These are phyloP conservation scores for Filosporella fistucella DNA, from an alignment of 495 filamentous ascomycete species.

Conservation along the genomic window DNA sequence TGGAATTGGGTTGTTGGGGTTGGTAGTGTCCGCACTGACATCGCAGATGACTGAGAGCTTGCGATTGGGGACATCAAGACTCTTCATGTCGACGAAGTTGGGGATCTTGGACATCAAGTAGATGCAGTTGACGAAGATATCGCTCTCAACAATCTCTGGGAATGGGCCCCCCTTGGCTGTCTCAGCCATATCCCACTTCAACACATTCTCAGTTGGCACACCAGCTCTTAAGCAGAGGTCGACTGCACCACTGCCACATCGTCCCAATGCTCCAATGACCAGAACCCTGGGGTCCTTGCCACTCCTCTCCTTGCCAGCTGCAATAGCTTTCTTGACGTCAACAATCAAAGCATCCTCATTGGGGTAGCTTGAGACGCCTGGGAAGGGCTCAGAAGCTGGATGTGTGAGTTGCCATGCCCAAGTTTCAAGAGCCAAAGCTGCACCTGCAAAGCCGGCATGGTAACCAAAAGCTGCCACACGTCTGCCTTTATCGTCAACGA, in stretches of 20 bases:
- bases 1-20: slow-evolving; percentile 74
- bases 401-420: slow-evolving; percentile 88
- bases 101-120: slow-evolving; percentile 70
- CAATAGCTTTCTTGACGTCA: slow-evolving; percentile 66
- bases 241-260: slow-evolving; percentile 83
- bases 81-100: slow-evolving; percentile 67
- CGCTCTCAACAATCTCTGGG: slow-evolving; percentile 73
- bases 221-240: slow-evolving; percentile 74
- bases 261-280: slow-evolving; percentile 68
- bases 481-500: slow-evolving; percentile 72
- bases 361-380: slow-evolving; percentile 66
- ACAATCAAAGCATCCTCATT: slow-evolving; percentile 69
- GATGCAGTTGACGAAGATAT: slow-evolving; percentile 91
- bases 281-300: slow-evolving; percentile 49
- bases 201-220: slow-evolving; percentile 64
- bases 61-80: slow-evolving; percentile 61
- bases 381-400: slow-evolving; percentile 56
- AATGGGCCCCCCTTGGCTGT: slow-evolving; percentile 84
- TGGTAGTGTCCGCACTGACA: slow-evolving; percentile 73
- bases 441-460: slow-evolving; percentile 77
- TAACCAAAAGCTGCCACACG: slow-evolving; percentile 75
- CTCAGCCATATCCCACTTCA: slow-evolving; percentile 93
- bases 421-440: slow-evolving; percentile 75
- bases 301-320: slow-evolving; percentile 43
- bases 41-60: slow-evolving; percentile 85